Conservation (phyloP, 495 filamentous ascomycete genomes). For the Hyphodiscus hymeniophilus region DNA sequence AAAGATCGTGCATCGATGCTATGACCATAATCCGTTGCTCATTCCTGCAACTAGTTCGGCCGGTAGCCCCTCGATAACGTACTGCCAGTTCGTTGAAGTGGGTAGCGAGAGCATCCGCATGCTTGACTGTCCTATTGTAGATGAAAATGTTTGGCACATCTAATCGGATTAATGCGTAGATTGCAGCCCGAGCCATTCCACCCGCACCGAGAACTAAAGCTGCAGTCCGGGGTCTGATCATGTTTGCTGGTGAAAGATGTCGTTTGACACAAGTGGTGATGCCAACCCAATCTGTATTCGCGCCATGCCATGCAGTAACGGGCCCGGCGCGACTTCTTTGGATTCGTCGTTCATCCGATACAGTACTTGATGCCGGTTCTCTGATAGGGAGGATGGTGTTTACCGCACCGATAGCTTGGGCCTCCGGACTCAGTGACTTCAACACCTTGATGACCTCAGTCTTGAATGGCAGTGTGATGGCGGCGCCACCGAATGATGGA, state of each 20-base stretch:
- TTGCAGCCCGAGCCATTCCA: constrained; percentile 71
- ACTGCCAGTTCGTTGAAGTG: constrained; percentile 49
- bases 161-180: constrained; percentile 67
- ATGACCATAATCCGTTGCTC: constrained; percentile 45
- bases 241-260: constrained; percentile 69
- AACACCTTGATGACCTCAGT: constrained; percentile 58
- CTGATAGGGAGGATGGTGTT: constrained; percentile 70
- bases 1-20: constrained; percentile 42
- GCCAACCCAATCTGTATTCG: constrained; percentile 78
- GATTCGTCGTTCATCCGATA: constrained; percentile 45
- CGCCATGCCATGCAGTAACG: constrained; percentile 60
- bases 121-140: constrained; percentile 53
- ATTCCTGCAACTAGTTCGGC: not conserved
- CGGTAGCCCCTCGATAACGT: not conserved
- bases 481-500: constrained; percentile 62
- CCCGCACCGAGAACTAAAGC: constrained; percentile 69
- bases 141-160: constrained; percentile 70
- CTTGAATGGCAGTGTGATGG: constrained; percentile 65
- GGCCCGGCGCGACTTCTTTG: constrained; percentile 54
- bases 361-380: constrained; percentile 31
- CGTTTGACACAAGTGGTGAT: constrained; percentile 57
- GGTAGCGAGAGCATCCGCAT: constrained; percentile 46
- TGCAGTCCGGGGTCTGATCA: constrained; percentile 56
- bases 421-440: constrained; percentile 60
- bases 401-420: constrained; percentile 67